Base-by-base conservation (phyloP, 805 yeast genomes). In the Schwanniomyces vanrijiae region DNA sequence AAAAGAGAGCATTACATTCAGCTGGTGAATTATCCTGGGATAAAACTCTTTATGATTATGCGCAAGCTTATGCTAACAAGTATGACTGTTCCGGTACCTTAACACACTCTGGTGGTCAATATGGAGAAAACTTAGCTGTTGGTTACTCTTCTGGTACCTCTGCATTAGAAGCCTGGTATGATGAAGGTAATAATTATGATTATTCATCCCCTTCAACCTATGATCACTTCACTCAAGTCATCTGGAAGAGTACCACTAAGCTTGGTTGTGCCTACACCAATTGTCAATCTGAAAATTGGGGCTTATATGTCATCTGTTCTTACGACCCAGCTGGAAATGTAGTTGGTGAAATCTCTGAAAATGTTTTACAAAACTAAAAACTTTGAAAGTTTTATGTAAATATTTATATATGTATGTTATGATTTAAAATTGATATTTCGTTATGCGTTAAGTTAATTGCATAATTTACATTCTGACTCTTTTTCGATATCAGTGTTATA, bases 311-410 rank as follows among this genome's bases (percentile, higher is more conserved):
- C 46, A 79, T 87, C 51, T 90, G 96, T 66, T 81, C 84, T 44
- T 90, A 90, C 53, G 69, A 75, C 58, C 83, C 89, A 16, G 80
- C 86, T 33, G 96, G 96, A 57, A 90, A 90, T 69, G 61, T 76
- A 44, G 66, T 75, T 42, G 84, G 87, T 46, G 59, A 71, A 44
- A 54, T 55, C 24, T 45, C 44, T 11, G 44, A 51, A 28, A 62
- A 62, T 45, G 50, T 60, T 11, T 46, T 53, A 22, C 51, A 51
- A 33, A 40, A 16, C 14, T 40, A 19, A 20, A 31, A 31, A 13
- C 9, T 19, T 14, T 22, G 20, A 24, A 18, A 18, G 16, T 38
- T 24, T 37, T 22, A 9, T 16, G 24, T 21, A 14, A 10, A 21
- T 26, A 22, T 18, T 19, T 28, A 26, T 11, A n/a, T 25, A 26